Base-by-base conservation (phyloP, 352 stramenopile genomes). In the Elongisporangium undulatum region DNA sequence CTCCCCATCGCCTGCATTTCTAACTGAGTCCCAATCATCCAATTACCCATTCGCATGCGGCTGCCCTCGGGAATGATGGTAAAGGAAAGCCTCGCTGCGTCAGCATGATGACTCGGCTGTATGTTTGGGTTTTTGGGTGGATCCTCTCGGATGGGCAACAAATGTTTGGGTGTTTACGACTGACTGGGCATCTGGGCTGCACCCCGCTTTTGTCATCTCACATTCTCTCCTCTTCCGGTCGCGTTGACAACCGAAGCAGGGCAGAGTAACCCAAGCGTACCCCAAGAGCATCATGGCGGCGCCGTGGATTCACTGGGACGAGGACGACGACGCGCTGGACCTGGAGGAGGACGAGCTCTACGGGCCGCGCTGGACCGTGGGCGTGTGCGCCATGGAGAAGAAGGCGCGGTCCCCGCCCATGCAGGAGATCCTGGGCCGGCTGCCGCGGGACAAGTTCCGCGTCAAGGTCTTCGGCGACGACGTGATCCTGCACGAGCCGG, bases 341-440 rank as follows among this genome's bases (percentile, higher is more conserved):
- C 67, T 73, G 5, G 67, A 79, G 48, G 56, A 53, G 12, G n/a
- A 19, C 8, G 48, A 16, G 15, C 56, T 49, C 4, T 38, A 24
- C 4, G 62, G 67, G 8, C 66, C 72, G 16, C 63, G 34, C 26
- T 93, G 79, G 71, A 90, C 75, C 22, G 68, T 99, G 21, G 97
- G 97, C 38, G 95, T 99, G 49, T 99, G 97, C 70, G 97, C 97
- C 48, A 99, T 99, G 95, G 96, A 98, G 67, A 99, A 99, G 73
- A 99, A 99, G 76, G 82, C 83, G 13, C 79, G 75, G 9, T 98
- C 92, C 19, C 95, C 97, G 63, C 96, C 96, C 21, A 99, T 99
- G 96, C 72, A 78, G 20, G 96, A 99, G 71, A 99, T 99, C 65
- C 69, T 99, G 15, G 86, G 81, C 24, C 80, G 96, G 19, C 68